Base-by-base conservation (phyloP, 352 stramenopile genomes). In the Globisporangium cylindrosporum region DNA sequence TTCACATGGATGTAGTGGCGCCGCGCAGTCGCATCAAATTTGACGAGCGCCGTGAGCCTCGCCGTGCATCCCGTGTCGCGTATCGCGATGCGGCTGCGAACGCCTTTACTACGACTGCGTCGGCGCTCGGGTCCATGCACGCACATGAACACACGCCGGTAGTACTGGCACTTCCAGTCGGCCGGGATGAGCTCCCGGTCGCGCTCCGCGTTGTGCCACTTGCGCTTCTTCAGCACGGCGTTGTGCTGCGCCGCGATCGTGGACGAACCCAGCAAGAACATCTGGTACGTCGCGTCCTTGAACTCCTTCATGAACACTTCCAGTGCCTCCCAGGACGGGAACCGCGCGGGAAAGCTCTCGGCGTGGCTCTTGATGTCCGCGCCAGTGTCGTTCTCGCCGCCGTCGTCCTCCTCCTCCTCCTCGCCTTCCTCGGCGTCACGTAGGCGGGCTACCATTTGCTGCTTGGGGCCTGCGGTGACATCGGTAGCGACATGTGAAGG, bases 311-410 rank as follows among this genome's bases (percentile, higher is more conserved):
- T 48, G 29, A n/a, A 61, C 29, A 18, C 56, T 15, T 61, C 56
- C 5, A 61, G 56, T 25, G 32, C 29, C 32, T 48, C 29, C 54
- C 62, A 76, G 32, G 72, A 80, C 66, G 85, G 87, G 56, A 91
- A 92, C 73, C 90, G 81, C 55, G 54, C 82, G 0, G 80, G 69
- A 0, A 82, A 56, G 49, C 25, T 25, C 49, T 56, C 49, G 3
- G 49, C 22, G 49, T 56, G 49, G 38, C 38, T 46, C 38, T 14
- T 46, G 38, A 6, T 7, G 4, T 46, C 38, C 34, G 1, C 34
- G 7, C 34, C 34, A 41, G 7, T 41, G 8, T 41, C 34, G 34
- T 41, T 41, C 34, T 12, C 34, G 34, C 3, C 34, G 34, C 10
- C 34, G 34, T 14, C 34, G 7, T 41, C 27, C 27, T 6, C 27